Conservation (phyloP, 2,329 filamentous ascomycete species). For the Colletotrichum destructivum region DNA sequence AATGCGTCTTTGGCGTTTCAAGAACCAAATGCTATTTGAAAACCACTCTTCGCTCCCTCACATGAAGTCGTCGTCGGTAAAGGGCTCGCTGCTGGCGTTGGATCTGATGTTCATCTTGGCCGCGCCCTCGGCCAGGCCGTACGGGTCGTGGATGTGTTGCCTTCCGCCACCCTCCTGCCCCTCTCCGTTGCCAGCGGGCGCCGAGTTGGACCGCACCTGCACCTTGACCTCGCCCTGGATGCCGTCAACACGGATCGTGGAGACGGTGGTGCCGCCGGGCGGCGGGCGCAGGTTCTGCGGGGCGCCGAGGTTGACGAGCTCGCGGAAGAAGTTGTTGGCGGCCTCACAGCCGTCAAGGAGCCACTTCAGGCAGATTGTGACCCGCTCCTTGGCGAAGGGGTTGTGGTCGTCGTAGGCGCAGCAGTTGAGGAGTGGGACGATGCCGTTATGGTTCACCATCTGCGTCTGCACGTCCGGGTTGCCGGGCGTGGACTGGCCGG, state of each 20-base stretch:
- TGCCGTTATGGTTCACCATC: conserved; percentile 86
- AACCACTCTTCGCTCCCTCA: conserved; percentile 28
- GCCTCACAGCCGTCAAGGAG: conserved; percentile 81
- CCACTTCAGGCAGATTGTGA: conserved; percentile 90
- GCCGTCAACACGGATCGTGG: conserved; percentile 68
- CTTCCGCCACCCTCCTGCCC: conserved; percentile 29
- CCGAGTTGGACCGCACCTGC: conserved; percentile 57
- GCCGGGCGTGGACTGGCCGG: conserved; percentile 71
- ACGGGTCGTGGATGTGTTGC: conserved; percentile 46
- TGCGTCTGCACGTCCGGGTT: conserved; percentile 88
- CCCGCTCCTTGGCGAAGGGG: conserved; percentile 92
- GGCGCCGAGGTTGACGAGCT: conserved; percentile 67
- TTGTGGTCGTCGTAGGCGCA: conserved; percentile 94
- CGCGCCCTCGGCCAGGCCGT: conserved; percentile 61
- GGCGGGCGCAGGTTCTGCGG: conserved; percentile 55
- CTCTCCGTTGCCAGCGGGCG: conserved; percentile 34
- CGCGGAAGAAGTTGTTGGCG: conserved; percentile 79
- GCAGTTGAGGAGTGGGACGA: conserved; percentile 90
- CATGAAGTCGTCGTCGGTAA: conserved; percentile 63
- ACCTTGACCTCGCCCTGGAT: conserved; percentile 71
- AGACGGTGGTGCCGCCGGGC: conserved; percentile 54
- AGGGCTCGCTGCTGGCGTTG: conserved; percentile 49
- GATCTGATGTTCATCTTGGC: conserved; percentile 56
- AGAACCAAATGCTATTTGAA: no score
- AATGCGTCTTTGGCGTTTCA: not conserved